phyloP scores from a whole-genome alignment of 371 early-diverging fungal genomes.

The Fennellomyces sp. region DNA sequence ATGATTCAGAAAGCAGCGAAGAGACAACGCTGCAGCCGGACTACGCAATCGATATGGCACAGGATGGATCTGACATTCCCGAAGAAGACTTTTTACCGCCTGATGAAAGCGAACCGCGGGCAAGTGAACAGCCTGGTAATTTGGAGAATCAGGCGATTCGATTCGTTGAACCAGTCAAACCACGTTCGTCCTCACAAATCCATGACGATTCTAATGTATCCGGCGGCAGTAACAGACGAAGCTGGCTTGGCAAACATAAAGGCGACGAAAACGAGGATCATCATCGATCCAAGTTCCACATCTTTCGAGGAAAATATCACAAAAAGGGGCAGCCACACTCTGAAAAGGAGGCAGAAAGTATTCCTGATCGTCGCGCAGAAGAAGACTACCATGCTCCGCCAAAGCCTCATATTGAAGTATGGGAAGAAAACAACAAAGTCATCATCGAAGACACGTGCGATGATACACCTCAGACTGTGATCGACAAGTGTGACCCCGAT shows the following conservation, averaged over 20 bases:
- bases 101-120: not conserved
- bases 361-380: not conserved
- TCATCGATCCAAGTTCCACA: not conserved
- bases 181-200: conserved; percentile 1
- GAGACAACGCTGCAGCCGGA: conserved; percentile 2
- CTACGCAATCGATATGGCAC: conserved; percentile 10
- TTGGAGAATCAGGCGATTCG: too few species aligned
- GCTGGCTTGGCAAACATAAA: not conserved
- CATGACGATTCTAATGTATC: not conserved
- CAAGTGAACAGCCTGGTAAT: too few species aligned
- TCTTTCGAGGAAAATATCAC: not conserved
- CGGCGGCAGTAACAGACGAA: conserved; percentile 5
- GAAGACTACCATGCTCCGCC: not conserved
- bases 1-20: not conserved
- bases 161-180: conserved; percentile 45
- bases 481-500: conserved; percentile 29
- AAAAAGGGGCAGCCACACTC: not conserved
- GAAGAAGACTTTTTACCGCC: conserved; percentile 36
- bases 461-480: conserved; percentile 6
- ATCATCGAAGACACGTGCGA: conserved; percentile 20
- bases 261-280: not conserved
- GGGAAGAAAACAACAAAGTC: conserved; percentile 24
- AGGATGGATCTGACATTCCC: conserved; percentile 15
- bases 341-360: conserved; percentile 3
- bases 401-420: conserved; percentile 17